Conservation (phyloP, 345 rosid genomes). For the Eutrema japonicum region DNA sequence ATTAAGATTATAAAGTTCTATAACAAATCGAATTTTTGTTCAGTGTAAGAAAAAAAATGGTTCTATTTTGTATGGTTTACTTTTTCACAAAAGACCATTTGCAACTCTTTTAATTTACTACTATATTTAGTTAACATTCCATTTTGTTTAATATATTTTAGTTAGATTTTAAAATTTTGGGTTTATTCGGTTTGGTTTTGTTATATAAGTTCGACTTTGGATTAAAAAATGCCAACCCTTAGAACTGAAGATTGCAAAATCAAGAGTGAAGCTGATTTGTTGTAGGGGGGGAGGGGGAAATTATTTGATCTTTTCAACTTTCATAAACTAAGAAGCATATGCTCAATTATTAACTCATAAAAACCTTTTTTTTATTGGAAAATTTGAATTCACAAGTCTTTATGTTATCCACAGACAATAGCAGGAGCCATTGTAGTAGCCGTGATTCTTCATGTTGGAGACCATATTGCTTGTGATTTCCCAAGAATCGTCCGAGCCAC, state of each 20-base stretch:
- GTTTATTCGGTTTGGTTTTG: neutral
- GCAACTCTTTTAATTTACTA: too few species aligned
- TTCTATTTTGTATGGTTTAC: too few species aligned
- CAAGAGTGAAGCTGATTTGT: neutral
- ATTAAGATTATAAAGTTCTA: too few species aligned
- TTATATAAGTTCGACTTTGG: neutral
- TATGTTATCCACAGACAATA: conserved; percentile 61
- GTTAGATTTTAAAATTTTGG: too few species aligned
- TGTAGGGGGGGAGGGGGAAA: neutral
- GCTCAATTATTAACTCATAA: neutral
- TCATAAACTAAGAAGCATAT: neutral
- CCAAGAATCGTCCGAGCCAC: conserved; percentile 64
- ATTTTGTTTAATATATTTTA: too few species aligned
- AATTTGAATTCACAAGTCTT: neutral
- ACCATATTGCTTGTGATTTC: conserved; percentile 93
- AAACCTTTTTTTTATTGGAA: neutral
- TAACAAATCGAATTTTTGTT: too few species aligned
- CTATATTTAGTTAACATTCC: too few species aligned
- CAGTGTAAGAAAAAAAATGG: too few species aligned
- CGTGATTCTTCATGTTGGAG: conserved; percentile 86
- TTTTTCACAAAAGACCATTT: neutral
- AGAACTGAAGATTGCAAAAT: neutral
- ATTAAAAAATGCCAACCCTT: too few species aligned
- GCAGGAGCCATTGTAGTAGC: conserved; percentile 93
- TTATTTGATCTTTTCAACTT: neutral